Base-by-base conservation (phyloP, 768 basidiomycete species). In the Hebeloma cylindrosporum region DNA sequence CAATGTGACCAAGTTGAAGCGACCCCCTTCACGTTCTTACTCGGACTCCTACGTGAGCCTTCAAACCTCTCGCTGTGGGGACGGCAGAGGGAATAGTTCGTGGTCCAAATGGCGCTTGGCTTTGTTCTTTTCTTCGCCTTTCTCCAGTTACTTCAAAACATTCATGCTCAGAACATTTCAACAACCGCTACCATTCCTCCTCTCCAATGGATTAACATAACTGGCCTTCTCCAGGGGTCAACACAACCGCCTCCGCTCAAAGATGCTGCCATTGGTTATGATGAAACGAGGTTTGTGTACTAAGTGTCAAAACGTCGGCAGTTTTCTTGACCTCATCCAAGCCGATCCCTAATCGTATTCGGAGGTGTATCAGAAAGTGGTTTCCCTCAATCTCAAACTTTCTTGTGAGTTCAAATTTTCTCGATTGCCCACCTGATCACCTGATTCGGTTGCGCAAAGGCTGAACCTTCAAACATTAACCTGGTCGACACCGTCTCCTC, bases 201-300 rank as follows among this genome's bases (percentile, higher is more conserved):
- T 29, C 68, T 85, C 3, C 82, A 87, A 64, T 85, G 82, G 88
- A 78, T 91, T 60, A 86, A 88, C 62, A 67, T 90, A 54, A 77
- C 83, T 4, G 49, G 52, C 52, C 67, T 80, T 40, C 66, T 85
- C 31, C 65, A 64, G 22, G 85, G 85, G 23, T 60, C 82, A 1
- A 43, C 76, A 3, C 63, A 69, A 1, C 79, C 85, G 5, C 81
- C 82, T 5, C 76, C 80, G 23, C 71, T 89, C 52, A 84, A 80
- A 61, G 82, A 86, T 55, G 79, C 85, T 5, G 74, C 83, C 25
- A 80, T 91, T 52, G 88, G 85, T 10, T 79, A 77, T 45, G 73
- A 78, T 52, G 73, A 76, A 35, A 60, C 56, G 25, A 74, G 69
- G 74, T 72, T 25, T n/a, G n/a, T n/a, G n/a, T n/a, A n/a, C n/a